These are phyloP conservation scores for Fonsecaea nubica DNA, from an alignment of 2,329 filamentous ascomycete species.

Conservation along the genomic window DNA sequence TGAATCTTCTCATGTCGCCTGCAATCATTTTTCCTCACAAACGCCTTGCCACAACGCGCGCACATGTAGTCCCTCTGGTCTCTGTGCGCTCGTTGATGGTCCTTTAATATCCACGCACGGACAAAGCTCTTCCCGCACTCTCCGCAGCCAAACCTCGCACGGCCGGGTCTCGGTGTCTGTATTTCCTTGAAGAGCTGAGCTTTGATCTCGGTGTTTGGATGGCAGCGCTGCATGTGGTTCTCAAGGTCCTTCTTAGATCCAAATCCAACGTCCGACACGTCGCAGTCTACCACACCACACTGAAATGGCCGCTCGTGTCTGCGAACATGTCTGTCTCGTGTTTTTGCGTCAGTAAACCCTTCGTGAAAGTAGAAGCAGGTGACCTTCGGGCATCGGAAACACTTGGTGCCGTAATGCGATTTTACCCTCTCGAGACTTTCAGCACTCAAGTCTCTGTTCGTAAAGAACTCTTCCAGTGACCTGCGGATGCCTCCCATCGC, in stretches of 20 bases:
- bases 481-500: background rate
- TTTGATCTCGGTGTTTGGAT: conserved; percentile 40
- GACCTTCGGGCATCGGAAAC: conserved; percentile 53
- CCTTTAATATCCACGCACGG: background rate
- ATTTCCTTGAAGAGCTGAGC: conserved; percentile 35
- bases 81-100: conserved; percentile 43
- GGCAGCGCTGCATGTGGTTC: conserved; percentile 43
- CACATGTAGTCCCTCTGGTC: conserved; percentile 45
- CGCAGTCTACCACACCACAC: background rate
- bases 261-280: conserved; percentile 45
- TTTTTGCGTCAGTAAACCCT: conserved; percentile 47
- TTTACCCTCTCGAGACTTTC: conserved; percentile 6
- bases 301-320: conserved; percentile 43
- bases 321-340: conserved; percentile 47
- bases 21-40: conserved; percentile 46
- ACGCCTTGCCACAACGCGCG: conserved; percentile 44
- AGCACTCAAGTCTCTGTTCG: background rate
- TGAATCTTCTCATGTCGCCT: conserved; percentile 45
- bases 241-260: conserved; percentile 49
- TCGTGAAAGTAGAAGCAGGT: conserved; percentile 54
- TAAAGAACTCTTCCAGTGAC: background rate
- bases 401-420: conserved; percentile 48
- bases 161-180: conserved; percentile 27
- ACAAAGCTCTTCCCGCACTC: background rate
- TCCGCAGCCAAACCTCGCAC: conserved; percentile 18